A percentile compares a stretch with the other conserved stretches of the same genome.
phyloP scores from a whole-genome alignment of 2,329 filamentous ascomycete species.

The Trichoderma atroviride region DNA sequence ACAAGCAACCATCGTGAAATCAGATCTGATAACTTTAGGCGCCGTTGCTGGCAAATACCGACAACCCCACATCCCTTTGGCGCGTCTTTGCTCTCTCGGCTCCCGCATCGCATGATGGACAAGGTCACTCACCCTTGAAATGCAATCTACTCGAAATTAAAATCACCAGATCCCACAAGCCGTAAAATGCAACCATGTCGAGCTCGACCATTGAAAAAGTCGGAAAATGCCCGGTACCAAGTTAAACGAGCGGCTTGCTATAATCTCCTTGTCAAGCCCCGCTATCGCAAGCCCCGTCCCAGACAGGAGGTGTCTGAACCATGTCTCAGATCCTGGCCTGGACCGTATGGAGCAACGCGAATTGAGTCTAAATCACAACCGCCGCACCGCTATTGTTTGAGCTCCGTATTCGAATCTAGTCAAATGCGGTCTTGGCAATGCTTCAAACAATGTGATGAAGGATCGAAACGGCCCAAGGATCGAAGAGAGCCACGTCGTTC shows the following conservation, averaged over 20 bases:
- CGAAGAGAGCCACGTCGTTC: constrained; percentile 17
- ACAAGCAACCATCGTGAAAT: background rate
- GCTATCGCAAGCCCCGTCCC: constrained; percentile 26
- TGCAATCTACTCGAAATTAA: constrained; percentile 9
- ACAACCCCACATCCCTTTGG: background rate
- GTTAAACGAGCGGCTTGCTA: constrained; percentile 17
- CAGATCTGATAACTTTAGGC: constrained; percentile 17
- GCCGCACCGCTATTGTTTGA: constrained; percentile 24
- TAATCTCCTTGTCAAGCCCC: constrained; percentile 13
- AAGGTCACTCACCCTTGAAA: background rate
- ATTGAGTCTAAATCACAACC: constrained; percentile 17
- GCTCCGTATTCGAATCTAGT: constrained; percentile 11
- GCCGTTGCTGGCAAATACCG: background rate
- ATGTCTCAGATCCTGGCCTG: constrained; percentile 34
- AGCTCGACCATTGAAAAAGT: constrained; percentile 1
- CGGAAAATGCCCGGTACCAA: constrained; percentile 7
- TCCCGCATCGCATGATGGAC: background rate
- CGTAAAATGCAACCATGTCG: background rate
- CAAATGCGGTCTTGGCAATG: constrained; percentile 18
- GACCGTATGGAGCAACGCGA: background rate
- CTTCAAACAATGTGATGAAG: constrained; percentile 15
- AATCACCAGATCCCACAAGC: constrained; percentile 3
- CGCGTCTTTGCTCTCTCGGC: background rate
- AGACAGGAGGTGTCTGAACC: constrained; percentile 37
- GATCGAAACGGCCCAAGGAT: background rate